Evolutionary conservation across 2,329 filamentous ascomycete genomes (phyloP), one percentile per base, ranked within the genome.

Genomic region (Colletotrichum neosansevieriae): DNA sequence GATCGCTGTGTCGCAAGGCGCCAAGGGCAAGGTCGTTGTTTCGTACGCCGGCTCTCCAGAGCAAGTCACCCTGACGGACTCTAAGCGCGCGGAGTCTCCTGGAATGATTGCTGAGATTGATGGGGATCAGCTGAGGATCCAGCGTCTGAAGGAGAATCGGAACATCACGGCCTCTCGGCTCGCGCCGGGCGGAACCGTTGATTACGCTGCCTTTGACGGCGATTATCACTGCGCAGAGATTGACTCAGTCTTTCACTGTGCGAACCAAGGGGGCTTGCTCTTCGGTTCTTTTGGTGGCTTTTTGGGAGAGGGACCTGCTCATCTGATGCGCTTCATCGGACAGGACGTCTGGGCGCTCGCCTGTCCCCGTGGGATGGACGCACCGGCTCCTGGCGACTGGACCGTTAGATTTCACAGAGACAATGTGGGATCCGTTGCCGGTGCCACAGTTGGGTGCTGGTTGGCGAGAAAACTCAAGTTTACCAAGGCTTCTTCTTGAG

Each of bases 211-310:
- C 4, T 34, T 62, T 19, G 76, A 74, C 15, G 81, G 81, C 44
- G 53, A 67, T 1, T 83, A 81, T 67, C 63, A 73, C 29, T 80
- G 76, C 61, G 72, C 71, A 1, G 80, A 82, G 42, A 71, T 75
- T 1, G 77, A 81, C 5, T 82, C 78, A 4, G 75, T 70, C 0
- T 79, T 84, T 68, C 73, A 74, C 49, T 77, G 76, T 62, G 72
- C 65, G 4, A 79, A 79, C 5, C 70, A 71, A 5, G 75, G 76
- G n/a, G 77, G 74, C 9, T 72, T 80, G 65, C 59, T 83, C n/a
- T 83, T 83, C 63, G 82, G 79, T 6, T 72, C 74, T 2, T 83
- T 83, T 65, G 75, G 79, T 59, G 81, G 81, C 5, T 83, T 75
- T 60, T 71, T 83, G 4, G 82, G 81, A 2, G 72, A 72, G 13